A percentile compares a stretch with the other conserved stretches of the same genome.
phyloP scores from a whole-genome alignment of 2,329 filamentous ascomycete species.

The Phaeophleospora eucalypticola region DNA sequence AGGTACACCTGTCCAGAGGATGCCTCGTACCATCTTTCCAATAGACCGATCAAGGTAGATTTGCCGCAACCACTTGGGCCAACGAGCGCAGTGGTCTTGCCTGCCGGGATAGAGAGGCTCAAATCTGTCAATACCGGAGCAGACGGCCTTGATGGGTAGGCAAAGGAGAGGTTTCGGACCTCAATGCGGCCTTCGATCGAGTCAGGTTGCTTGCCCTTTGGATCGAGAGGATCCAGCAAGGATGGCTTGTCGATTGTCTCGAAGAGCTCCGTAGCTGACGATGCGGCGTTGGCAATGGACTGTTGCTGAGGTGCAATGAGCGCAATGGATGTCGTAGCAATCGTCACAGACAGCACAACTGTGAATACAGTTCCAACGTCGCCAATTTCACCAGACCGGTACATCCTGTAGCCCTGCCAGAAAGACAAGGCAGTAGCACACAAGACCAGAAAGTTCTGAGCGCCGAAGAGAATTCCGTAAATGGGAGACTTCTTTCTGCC shows the following conservation, averaged over 20 bases:
- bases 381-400: slow-evolving; percentile 29
- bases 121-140: slow-evolving; percentile 36
- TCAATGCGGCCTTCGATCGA: slow-evolving; percentile 48
- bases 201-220: slow-evolving; percentile 21
- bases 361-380: slow-evolving; percentile 36
- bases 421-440: slow-evolving; percentile 40
- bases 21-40: slow-evolving; percentile 35
- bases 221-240: slow-evolving; percentile 36
- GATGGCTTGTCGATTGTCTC: slow-evolving; percentile 40
- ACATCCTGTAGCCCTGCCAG: slow-evolving; percentile 44
- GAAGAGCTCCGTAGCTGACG: slow-evolving; percentile 42
- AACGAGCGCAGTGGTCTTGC: slow-evolving; percentile 45
- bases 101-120: slow-evolving; percentile 35
- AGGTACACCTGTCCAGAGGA: slow-evolving; percentile 30
- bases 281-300: slow-evolving; percentile 41
- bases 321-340: slow-evolving; percentile 38
- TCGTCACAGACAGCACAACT: slow-evolving; percentile 27
- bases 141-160: slow-evolving; percentile 55
- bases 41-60: slow-evolving; percentile 34
- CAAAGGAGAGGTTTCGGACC: slow-evolving; percentile 64
- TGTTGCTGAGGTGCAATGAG: slow-evolving; percentile 40
- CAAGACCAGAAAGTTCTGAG: slow-evolving; percentile 41
- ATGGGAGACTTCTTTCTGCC: slow-evolving; percentile 44
- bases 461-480: slow-evolving; percentile 31
- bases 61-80: slow-evolving; percentile 39